A percentile compares a stretch with the other conserved stretches of the same genome.
phyloP scores from a whole-genome alignment of 2,329 filamentous ascomycete species.

The Epichloe brachyelytri region DNA sequence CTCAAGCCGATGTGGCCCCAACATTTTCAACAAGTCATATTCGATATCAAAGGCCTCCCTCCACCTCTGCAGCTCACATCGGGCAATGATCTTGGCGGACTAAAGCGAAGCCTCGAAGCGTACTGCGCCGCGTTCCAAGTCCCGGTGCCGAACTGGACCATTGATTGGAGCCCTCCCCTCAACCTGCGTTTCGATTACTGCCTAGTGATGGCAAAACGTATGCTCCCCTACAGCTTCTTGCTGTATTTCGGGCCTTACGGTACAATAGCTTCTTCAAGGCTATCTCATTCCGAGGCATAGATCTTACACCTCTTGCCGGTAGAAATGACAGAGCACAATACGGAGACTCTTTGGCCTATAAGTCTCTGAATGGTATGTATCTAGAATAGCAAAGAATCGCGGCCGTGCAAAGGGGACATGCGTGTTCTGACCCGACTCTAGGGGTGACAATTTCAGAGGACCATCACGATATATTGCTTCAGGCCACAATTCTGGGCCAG shows the following conservation, averaged over 20 bases:
- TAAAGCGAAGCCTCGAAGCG: slow-evolving; percentile 40
- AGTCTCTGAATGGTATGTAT: slow-evolving; percentile 37
- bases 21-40: slow-evolving; percentile 38
- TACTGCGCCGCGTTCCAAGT: slow-evolving; percentile 41
- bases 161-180: slow-evolving; percentile 28
- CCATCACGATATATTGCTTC: slow-evolving; percentile 33
- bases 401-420: not conserved
- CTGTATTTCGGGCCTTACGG: slow-evolving; percentile 40
- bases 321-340: slow-evolving; percentile 31
- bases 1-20: slow-evolving; percentile 47
- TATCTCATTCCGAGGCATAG: slow-evolving; percentile 40
- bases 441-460: slow-evolving; percentile 35
- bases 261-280: slow-evolving; percentile 49
- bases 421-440: slow-evolving; percentile 8
- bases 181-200: slow-evolving; percentile 41
- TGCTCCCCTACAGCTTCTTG: slow-evolving; percentile 38
- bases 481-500: slow-evolving; percentile 39
- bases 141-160: slow-evolving; percentile 37
- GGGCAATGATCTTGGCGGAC: slow-evolving; percentile 41
- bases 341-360: slow-evolving; percentile 34
- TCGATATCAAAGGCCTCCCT: slow-evolving; percentile 38
- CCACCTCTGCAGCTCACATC: slow-evolving; percentile 40
- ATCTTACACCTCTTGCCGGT: slow-evolving; percentile 28
- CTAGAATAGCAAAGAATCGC: not conserved
- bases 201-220: slow-evolving; percentile 29